A percentile compares a stretch with the other conserved stretches of the same genome.
Evolutionary conservation across 2,329 filamentous ascomycete species (phyloP).

Genomic region (Fusarium armeniacum): DNA sequence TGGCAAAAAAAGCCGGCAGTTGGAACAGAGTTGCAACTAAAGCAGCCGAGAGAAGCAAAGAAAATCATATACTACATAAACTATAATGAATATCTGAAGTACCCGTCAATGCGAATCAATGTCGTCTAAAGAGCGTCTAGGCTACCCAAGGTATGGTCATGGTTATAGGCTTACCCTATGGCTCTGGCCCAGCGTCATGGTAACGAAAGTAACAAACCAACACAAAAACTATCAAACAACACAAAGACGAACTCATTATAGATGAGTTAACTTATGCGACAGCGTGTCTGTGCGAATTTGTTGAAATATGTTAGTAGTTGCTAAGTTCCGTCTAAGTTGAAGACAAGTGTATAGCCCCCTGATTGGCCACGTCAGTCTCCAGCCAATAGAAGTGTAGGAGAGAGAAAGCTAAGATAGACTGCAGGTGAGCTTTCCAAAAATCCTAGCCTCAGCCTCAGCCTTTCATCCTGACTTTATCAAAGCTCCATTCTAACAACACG

Average conservation of each 20-base stretch:
- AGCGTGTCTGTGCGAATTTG: background rate
- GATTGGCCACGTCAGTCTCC: constrained; percentile 37
- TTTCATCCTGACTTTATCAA: constrained; percentile 42
- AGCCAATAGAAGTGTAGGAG: constrained; percentile 27
- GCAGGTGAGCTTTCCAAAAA: constrained; percentile 41
- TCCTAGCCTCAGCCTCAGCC: constrained; percentile 46
- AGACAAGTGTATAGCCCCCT: constrained; percentile 9
- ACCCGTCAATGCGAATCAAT: background rate
- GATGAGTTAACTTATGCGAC: background rate
- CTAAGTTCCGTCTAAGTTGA: constrained; percentile 8
- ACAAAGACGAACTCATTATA: background rate
- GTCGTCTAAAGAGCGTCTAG: background rate
- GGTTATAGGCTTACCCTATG: constrained; percentile 1
- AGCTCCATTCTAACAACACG: constrained; percentile 20
- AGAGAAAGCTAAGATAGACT: constrained; percentile 21
- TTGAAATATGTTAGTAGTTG: background rate
- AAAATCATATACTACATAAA: background rate
- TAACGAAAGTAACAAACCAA: background rate
- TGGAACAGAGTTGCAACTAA: constrained; percentile 23
- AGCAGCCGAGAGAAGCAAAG: constrained; percentile 2
- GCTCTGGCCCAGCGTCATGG: background rate
- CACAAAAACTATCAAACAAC: too few relatives aligned
- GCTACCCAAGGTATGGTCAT: background rate
- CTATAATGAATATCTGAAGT: background rate
- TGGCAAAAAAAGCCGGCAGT: constrained; percentile 19